A percentile compares a stretch with the other conserved stretches of the same genome.
Evolutionary conservation across 495 filamentous ascomycete species (phyloP).

Genomic region (Gamarada debralockiae): DNA sequence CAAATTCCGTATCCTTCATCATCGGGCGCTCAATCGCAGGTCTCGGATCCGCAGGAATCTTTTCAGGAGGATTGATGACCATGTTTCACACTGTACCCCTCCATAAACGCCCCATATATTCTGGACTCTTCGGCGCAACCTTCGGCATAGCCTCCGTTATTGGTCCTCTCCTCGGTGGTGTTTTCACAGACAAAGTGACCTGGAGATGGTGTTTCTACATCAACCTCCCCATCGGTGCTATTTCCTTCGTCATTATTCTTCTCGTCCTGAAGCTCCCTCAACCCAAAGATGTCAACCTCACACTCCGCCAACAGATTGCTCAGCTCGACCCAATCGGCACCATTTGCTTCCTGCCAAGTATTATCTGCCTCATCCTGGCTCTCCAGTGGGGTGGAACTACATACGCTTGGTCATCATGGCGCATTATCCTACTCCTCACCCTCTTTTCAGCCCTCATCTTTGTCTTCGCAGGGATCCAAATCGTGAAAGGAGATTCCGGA

Average conservation of each 20-base stretch:
- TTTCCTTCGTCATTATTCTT: constrained; percentile 46
- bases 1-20: constrained; percentile 46
- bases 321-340: constrained; percentile 47
- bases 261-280: constrained; percentile 25
- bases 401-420: constrained; percentile 33
- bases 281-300: constrained; percentile 31
- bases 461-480: constrained; percentile 41
- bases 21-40: constrained; percentile 55
- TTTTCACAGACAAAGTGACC: constrained; percentile 56
- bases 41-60: constrained; percentile 39
- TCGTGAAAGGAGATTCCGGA: constrained; percentile 31
- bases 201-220: constrained; percentile 65
- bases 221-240: constrained; percentile 55
- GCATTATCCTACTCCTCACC: constrained; percentile 36
- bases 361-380: constrained; percentile 39
- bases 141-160: constrained; percentile 26
- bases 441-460: constrained; percentile 27
- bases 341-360: constrained; percentile 29
- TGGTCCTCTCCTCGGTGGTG: constrained; percentile 57
- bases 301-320: constrained; percentile 4
- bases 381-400: constrained; percentile 39
- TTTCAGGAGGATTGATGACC: constrained; percentile 36
- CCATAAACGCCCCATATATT: constrained; percentile 39
- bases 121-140: constrained; percentile 36
- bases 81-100: constrained; percentile 38